phyloP scores from a whole-genome alignment of 345 rosid species.

The Melaleuca alternifolia region DNA sequence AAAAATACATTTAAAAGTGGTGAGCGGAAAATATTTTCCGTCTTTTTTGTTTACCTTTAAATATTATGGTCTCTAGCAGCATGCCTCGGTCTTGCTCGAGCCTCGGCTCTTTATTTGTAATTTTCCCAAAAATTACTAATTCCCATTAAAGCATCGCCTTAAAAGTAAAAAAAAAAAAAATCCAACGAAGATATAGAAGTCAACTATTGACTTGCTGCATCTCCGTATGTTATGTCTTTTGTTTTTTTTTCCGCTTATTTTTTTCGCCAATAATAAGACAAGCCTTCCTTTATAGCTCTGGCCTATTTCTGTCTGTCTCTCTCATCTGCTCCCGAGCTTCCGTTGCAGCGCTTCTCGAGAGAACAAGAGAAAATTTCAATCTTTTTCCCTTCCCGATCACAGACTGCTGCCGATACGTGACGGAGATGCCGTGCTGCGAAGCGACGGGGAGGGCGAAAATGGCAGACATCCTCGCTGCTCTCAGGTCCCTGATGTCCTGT shows the following conservation, averaged over 20 bases:
- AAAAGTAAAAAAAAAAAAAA: neutral
- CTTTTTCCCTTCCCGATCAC: neutral
- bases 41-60: too few relatives aligned
- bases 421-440: neutral
- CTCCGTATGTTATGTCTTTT: neutral
- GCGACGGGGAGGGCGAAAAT: slow-evolving; percentile 4
- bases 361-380: neutral
- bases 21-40: too few relatives aligned
- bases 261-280: neutral
- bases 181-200: neutral
- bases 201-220: neutral
- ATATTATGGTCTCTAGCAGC: too few relatives aligned
- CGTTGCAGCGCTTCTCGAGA: neutral
- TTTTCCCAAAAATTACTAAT: too few relatives aligned
- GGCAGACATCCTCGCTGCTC: slow-evolving; percentile 53
- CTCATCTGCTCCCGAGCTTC: neutral
- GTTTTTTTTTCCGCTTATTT: too few relatives aligned
- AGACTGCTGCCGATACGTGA: neutral
- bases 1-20: too few relatives aligned
- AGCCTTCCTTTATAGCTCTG: neutral
- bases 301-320: neutral
- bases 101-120: too few relatives aligned
- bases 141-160: neutral
- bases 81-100: too few relatives aligned
- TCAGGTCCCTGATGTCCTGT: slow-evolving; percentile 80